Evolutionary conservation across 176 grass and related monocot genomes (phyloP).

Genomic region (Rhynchospora tenuis): DNA sequence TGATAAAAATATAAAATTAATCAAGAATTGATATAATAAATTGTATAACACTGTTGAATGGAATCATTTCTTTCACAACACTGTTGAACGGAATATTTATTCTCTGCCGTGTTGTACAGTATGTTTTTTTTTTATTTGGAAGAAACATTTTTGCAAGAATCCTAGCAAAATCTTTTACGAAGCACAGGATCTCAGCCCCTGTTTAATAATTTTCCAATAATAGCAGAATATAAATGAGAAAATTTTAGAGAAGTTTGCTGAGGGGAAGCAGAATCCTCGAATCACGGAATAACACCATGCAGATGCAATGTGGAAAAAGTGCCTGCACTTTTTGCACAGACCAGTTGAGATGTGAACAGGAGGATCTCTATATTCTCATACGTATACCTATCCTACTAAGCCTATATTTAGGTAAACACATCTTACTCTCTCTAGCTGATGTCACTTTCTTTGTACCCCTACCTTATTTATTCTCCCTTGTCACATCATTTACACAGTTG

Average conservation of each 20-base stretch:
- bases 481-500: constrained; percentile 1
- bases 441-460: not conserved
- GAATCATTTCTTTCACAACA: not conserved
- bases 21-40: not conserved
- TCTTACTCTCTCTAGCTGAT: constrained; percentile 1
- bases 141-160: not conserved
- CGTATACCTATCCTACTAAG: not conserved
- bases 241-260: not conserved
- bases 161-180: not conserved
- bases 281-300: constrained; percentile 8
- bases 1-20: not conserved
- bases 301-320: constrained; percentile 2
- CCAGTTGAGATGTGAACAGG: not conserved
- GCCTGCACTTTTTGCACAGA: not conserved
- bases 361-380: not conserved
- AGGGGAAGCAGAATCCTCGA: constrained; percentile 10
- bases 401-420: not conserved
- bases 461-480: constrained; percentile 14
- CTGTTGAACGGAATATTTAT: not conserved
- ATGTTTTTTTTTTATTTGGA: not conserved
- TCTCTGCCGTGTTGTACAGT: not conserved
- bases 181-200: not conserved
- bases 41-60: not conserved
- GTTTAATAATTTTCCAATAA: not conserved
- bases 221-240: not conserved